A percentile compares a stretch with the other conserved stretches of the same genome.
Evolutionary conservation across 2,329 filamentous ascomycete species (phyloP).

Genomic region (Scedosporium minutisporum): DNA sequence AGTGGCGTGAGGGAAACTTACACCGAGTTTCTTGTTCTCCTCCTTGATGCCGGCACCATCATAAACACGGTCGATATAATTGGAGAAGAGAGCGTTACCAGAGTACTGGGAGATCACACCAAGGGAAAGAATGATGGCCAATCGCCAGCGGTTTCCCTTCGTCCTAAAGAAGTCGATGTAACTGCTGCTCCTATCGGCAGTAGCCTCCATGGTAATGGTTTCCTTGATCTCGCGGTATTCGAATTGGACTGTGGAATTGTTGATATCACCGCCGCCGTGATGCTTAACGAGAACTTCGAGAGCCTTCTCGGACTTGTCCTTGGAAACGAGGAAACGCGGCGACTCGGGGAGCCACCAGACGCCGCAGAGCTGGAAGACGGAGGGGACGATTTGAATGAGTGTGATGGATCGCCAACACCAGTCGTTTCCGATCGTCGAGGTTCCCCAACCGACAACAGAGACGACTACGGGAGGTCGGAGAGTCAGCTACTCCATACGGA

Average conservation of each 20-base stretch:
- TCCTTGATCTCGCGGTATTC: conserved; percentile 59
- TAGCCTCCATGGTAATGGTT: conserved; percentile 49
- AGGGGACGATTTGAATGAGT: conserved; percentile 53
- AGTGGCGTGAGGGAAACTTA: conserved; percentile 17
- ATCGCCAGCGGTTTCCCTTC: conserved; percentile 53
- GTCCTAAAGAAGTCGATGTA: conserved; percentile 55
- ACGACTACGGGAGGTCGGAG: conserved; percentile 26
- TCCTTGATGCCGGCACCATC: conserved; percentile 49
- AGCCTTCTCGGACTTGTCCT: conserved; percentile 54
- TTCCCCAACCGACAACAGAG: conserved; percentile 55
- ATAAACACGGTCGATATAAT: conserved; percentile 57
- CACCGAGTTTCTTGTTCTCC: conserved; percentile 45
- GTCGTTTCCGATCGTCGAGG: conserved; percentile 43
- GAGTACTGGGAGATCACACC: conserved; percentile 60
- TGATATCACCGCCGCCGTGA: conserved; percentile 50
- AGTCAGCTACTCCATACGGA: neutral
- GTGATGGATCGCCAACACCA: conserved; percentile 62
- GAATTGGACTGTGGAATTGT: conserved; percentile 53
- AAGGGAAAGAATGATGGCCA: conserved; percentile 52
- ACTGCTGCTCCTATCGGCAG: conserved; percentile 34
- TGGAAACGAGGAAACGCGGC: conserved; percentile 54
- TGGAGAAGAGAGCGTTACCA: conserved; percentile 57
- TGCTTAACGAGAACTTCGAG: conserved; percentile 51
- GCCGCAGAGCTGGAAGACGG: conserved; percentile 46
- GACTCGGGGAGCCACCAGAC: conserved; percentile 62